Conservation (phyloP, 2,329 filamentous ascomycete genomes). For the Cadophora gregata region DNA sequence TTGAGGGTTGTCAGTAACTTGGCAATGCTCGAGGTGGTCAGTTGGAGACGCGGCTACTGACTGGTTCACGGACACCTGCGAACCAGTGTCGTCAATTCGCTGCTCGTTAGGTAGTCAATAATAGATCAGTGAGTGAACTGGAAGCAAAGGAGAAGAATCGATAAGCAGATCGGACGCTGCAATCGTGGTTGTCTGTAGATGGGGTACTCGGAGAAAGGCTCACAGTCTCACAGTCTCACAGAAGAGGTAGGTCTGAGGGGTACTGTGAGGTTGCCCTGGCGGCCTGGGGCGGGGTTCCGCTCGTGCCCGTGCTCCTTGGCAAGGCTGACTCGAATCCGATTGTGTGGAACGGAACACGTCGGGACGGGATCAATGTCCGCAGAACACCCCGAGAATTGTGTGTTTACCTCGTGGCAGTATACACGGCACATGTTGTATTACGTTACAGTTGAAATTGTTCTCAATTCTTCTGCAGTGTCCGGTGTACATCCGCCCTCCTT, state of each 20-base stretch:
- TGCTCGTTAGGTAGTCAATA: not conserved
- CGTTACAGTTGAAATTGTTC: not conserved
- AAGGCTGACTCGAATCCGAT: not conserved
- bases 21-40: not conserved
- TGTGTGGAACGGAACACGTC: not conserved
- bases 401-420: not conserved
- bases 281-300: no score
- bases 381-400: not conserved
- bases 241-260: no score
- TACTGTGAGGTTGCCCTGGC: no score
- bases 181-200: not conserved
- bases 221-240: no score
- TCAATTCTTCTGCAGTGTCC: not conserved
- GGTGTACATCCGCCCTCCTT: not conserved
- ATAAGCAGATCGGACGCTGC: not conserved
- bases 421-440: not conserved
- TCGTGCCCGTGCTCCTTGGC: not conserved
- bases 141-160: not conserved
- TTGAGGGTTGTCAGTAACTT: not conserved
- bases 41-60: no score
- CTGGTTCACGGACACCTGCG: no score
- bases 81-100: not conserved
- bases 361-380: not conserved
- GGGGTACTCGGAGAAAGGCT: not conserved
- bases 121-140: not conserved